Evolutionary conservation across 1,284 basidiomycete species (phyloP).

Genomic region (Moesziomyces sp.): DNA sequence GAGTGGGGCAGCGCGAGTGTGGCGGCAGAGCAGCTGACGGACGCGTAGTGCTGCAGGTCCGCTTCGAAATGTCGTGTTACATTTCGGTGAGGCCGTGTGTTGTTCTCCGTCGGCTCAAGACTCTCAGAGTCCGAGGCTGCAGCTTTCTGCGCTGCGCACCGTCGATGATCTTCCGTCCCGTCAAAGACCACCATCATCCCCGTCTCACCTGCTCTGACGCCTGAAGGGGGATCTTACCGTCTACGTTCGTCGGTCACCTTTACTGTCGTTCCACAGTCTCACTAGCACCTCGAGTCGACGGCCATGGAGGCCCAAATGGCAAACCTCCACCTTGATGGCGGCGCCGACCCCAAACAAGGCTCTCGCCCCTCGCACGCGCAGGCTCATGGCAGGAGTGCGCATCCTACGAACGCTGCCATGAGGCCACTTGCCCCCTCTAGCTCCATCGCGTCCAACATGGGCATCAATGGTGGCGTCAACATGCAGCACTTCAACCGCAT

Average conservation of each 20-base stretch:
- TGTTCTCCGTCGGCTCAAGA: conserved; percentile 15
- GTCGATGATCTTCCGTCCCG: neutral
- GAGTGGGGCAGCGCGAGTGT: neutral
- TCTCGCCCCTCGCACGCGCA: conserved; percentile 21
- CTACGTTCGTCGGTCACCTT: neutral
- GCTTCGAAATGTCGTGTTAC: conserved; percentile 1
- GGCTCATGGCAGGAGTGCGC: conserved; percentile 6
- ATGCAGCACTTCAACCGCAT: conserved; percentile 51
- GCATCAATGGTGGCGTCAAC: conserved; percentile 41
- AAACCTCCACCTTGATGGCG: conserved; percentile 39
- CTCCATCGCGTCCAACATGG: conserved; percentile 46
- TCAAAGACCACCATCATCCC: neutral
- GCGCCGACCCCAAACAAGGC: conserved; percentile 27
- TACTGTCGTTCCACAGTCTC: neutral
- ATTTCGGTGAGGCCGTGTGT: conserved; percentile 20
- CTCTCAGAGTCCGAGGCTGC: neutral
- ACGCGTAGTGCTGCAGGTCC: conserved; percentile 12
- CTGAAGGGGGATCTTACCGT: neutral
- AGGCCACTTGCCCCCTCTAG: conserved; percentile 36
- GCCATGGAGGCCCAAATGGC: conserved; percentile 41
- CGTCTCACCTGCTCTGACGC: neutral
- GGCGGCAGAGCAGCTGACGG: conserved; percentile 1
- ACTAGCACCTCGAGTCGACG: neutral
- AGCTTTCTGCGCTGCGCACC: neutral
- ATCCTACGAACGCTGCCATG: conserved; percentile 15